These are phyloP conservation scores for Orbilia javanica DNA, from an alignment of 2,329 filamentous ascomycete species.

Conservation along the genomic window DNA sequence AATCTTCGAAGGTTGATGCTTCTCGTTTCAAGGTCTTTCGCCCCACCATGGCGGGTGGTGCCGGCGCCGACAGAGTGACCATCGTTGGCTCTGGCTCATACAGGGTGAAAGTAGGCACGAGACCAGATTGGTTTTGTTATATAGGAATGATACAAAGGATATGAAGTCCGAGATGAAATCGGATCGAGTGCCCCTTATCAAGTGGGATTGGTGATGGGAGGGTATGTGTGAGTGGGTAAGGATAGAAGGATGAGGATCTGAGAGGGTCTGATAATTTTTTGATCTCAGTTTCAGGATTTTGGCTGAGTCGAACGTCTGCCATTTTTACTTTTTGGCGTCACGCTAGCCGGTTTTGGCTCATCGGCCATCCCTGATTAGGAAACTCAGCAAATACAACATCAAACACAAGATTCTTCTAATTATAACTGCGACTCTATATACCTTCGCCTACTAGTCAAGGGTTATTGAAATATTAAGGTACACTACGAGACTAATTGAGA, in stretches of 20 bases:
- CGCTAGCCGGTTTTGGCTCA: constrained; percentile 8
- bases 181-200: constrained; percentile 18
- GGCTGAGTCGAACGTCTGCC: constrained; percentile 33
- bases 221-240: constrained; percentile 8
- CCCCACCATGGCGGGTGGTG: constrained; percentile 43
- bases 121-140: constrained; percentile 11
- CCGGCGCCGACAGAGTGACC: constrained; percentile 48
- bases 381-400: constrained; percentile 31
- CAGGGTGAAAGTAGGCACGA: constrained; percentile 27
- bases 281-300: constrained; percentile 32
- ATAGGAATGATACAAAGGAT: not conserved
- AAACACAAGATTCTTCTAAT: constrained; percentile 32
- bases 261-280: constrained; percentile 39
- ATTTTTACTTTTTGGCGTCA: constrained; percentile 31
- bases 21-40: constrained; percentile 49
- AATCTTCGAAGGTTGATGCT: constrained; percentile 49
- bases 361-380: constrained; percentile 5
- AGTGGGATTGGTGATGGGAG: constrained; percentile 24
- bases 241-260: constrained; percentile 1
- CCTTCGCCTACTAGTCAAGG: no score
- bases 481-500: no score
- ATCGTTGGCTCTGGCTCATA: constrained; percentile 40
- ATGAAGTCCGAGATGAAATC: not conserved
- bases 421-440: not conserved
- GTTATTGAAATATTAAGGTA: no score